A percentile compares a stretch with the other conserved stretches of the same genome.
These are phyloP conservation scores for Yamagishiella unicocca DNA, from an alignment of 139 green algal genomes.

Conservation along the genomic window DNA sequence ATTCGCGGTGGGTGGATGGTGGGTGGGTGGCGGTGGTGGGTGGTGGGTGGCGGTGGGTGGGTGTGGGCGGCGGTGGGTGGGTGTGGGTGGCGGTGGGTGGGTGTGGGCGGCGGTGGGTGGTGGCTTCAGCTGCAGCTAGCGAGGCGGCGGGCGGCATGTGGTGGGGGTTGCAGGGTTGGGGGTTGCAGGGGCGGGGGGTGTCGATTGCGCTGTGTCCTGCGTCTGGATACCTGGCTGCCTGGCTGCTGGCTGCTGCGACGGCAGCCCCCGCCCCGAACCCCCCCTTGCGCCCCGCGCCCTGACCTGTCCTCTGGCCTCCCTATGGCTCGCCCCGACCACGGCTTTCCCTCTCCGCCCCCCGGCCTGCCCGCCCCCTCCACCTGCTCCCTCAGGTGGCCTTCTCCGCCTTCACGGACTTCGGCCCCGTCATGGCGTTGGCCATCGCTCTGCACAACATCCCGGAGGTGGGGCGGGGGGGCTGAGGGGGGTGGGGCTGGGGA, in stretches of 20 bases:
- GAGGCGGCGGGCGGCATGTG: no score
- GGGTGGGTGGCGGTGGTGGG: background rate
- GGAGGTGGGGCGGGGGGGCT: constrained; percentile 55
- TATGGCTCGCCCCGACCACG: background rate
- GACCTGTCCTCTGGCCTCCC: background rate
- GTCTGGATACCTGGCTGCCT: no score
- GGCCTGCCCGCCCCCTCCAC: background rate
- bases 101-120: no score
- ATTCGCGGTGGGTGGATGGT: constrained; percentile 68
- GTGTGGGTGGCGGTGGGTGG: background rate
- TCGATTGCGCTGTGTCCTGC: no score
- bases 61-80: background rate
- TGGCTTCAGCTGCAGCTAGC: no score
- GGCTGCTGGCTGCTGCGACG: no score
- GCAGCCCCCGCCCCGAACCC: background rate
- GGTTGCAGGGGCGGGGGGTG: no score
- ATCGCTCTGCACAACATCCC: constrained; percentile 95
- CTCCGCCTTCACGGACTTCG: constrained; percentile 82
- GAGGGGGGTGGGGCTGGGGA: no score
- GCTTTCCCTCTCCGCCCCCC: background rate
- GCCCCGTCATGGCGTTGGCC: constrained; percentile 81
- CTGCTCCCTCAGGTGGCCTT: constrained; percentile 68
- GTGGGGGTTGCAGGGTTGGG: no score
- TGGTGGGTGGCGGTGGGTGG: background rate
- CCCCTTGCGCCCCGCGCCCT: no score